Percentiles rank a stretch among this genome's conserved stretches.
Evolutionary conservation across 1,284 basidiomycete species (phyloP).

Genomic region (Chalciporus sp.): DNA sequence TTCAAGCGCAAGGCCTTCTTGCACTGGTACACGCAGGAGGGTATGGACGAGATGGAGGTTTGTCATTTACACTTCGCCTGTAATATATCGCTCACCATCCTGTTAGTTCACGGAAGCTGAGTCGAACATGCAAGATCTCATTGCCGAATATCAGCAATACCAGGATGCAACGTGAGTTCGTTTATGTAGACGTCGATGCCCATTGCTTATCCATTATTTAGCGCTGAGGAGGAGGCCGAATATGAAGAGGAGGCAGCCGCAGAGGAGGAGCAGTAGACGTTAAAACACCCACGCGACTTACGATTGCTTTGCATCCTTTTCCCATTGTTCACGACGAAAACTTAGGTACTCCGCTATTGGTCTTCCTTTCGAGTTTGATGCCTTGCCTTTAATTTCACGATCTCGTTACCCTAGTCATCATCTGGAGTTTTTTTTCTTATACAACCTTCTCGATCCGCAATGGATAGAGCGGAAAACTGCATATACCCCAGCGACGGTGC

Average conservation of each 20-base stretch:
- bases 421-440: conserved; percentile 14
- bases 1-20: conserved; percentile 99
- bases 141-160: conserved; percentile 96
- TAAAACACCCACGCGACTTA: conserved; percentile 26
- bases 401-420: conserved; percentile 33
- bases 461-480: conserved; percentile 8
- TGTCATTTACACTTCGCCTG: conserved; percentile 19
- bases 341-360: conserved; percentile 40
- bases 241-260: conserved; percentile 71
- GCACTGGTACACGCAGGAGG: conserved; percentile 99
- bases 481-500: not conserved
- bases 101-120: conserved; percentile 89
- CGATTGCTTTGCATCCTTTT: conserved; percentile 19
- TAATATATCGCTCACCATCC: conserved; percentile 16
- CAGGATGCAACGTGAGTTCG: conserved; percentile 85
- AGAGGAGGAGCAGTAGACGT: conserved; percentile 57
- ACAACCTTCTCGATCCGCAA: conserved; percentile 9
- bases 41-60: conserved; percentile 98
- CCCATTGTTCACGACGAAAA: conserved; percentile 33
- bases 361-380: conserved; percentile 33
- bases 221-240: conserved; percentile 80
- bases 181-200: not conserved
- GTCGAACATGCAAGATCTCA: conserved; percentile 95
- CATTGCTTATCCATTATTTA: conserved; percentile 27
- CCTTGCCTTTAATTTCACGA: conserved; percentile 34